Base-by-base conservation (phyloP, 352 stramenopile species). In the Globisporangium ultimum region DNA sequence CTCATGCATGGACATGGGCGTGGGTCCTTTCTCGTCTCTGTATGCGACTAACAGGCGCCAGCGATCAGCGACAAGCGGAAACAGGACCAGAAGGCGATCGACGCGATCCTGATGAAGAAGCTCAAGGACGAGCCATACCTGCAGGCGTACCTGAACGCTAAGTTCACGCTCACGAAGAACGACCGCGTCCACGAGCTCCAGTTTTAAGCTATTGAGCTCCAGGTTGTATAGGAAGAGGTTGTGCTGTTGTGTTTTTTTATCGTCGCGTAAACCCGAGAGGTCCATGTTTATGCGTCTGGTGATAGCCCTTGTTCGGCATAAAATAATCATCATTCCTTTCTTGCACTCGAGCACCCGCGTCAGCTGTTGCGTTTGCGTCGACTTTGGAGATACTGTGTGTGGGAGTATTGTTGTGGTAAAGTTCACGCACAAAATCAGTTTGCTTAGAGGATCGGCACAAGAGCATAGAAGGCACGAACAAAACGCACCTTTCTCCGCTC, bases 131-230 rank as follows among this genome's bases (percentile, higher is more conserved):
- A 93, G 64, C 80, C 87, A 45, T 96, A 99, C 85, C 85, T 99
- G 67, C 98, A 99, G 80, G 91, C 87, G 53, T 99, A 99, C 91
- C 77, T 99, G 66, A 97, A 97, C 67, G 95, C 95, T 48, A 98
- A 97, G 72, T 99, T 99, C 84, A 95, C 91, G 66, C 80, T 99
- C 53, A 97, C 80, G 64, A 98, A 98, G 74, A 96, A 92, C 74
- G 97, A 99, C 76, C 94, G 92, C 62, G 96, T 92, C 49, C 98
- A 99, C 87, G 93, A 98, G 61, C 97, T 99, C 83, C 96, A 98
- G 76, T 99, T 99, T 78, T 99, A 99, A 87, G 72, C 13, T n/a
- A 18, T 36, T 36, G 28, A 45, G 40, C 40, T n/a, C 40, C 13
- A 45, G 7, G 6, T 15, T 18, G 7, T 15, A 45, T 5, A 45